Conservation (phyloP, 306 rosid genomes). For the Morella rubra region DNA sequence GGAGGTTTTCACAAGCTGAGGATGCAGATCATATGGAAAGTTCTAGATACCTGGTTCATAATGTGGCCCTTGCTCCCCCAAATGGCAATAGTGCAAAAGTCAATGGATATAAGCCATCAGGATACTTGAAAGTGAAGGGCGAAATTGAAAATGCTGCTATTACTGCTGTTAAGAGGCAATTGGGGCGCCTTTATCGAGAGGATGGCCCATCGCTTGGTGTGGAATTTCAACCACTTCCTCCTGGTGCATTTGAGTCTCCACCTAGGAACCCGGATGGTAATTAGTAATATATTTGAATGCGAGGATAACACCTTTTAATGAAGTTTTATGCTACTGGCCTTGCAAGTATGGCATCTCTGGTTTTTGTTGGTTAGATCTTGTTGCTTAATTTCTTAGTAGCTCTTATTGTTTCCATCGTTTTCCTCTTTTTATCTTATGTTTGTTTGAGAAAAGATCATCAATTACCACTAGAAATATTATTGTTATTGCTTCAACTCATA, state of each 20-base stretch:
- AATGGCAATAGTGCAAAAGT: constrained; percentile 50
- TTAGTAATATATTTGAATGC: constrained; percentile 18
- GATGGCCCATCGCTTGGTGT: constrained; percentile 90
- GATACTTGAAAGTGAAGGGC: constrained; percentile 93
- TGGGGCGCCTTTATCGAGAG: constrained; percentile 68
- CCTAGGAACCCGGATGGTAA: constrained; percentile 57
- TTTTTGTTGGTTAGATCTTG: constrained; percentile 5
- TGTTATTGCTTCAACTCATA: too few relatives aligned
- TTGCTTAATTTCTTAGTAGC: neutral
- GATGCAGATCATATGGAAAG: constrained; percentile 60
- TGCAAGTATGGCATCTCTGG: neutral
- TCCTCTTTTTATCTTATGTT: neutral
- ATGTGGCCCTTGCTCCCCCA: constrained; percentile 56
- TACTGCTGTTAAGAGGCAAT: constrained; percentile 91
- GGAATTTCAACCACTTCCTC: constrained; percentile 87
- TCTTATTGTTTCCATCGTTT: neutral
- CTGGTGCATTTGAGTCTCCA: constrained; percentile 85
- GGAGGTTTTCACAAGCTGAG: constrained; percentile 57
- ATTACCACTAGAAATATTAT: neutral
- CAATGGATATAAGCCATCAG: constrained; percentile 80
- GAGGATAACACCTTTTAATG: neutral
- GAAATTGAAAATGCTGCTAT: constrained; percentile 97
- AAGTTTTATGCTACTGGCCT: constrained; percentile 19
- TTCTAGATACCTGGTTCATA: constrained; percentile 56
- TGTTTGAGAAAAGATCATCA: neutral